Conservation (phyloP, 2,329 filamentous ascomycete genomes). For the Colletotrichum horii region DNA sequence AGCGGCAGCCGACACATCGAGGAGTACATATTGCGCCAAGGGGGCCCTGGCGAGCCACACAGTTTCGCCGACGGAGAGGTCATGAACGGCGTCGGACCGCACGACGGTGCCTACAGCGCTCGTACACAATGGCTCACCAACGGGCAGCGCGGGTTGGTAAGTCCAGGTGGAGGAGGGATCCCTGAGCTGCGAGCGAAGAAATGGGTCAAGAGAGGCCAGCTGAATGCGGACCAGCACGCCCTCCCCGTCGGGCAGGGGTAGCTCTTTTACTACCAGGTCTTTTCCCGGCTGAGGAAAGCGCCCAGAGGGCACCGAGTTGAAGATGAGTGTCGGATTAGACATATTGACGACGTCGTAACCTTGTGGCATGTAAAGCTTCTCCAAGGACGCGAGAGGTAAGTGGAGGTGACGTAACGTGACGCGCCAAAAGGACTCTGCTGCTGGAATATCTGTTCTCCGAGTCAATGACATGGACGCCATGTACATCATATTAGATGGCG, state of each 20-base stretch:
- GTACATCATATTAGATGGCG: background rate
- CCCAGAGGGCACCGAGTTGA: background rate
- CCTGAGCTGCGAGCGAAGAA: slow-evolving; percentile 75
- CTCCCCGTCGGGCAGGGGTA: background rate
- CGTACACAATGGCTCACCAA: background rate
- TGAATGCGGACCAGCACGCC: background rate
- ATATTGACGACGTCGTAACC: background rate
- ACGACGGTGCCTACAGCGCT: background rate
- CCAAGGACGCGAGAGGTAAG: background rate
- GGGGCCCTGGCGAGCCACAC: background rate
- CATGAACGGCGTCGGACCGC: background rate
- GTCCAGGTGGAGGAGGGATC: slow-evolving; percentile 33
- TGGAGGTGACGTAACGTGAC: background rate
- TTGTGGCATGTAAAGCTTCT: background rate
- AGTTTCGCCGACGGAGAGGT: background rate
- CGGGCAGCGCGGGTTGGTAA: background rate
- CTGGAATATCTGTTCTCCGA: background rate
- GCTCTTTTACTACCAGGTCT: background rate
- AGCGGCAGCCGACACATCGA: background rate
- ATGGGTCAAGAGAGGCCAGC: slow-evolving; percentile 71
- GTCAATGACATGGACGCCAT: background rate
- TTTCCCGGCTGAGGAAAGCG: background rate
- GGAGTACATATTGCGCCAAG: background rate
- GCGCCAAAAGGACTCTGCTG: background rate
- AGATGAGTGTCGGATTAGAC: background rate